Conservation (phyloP, 495 filamentous ascomycete species). For the Parachaetomium inaequale region DNA sequence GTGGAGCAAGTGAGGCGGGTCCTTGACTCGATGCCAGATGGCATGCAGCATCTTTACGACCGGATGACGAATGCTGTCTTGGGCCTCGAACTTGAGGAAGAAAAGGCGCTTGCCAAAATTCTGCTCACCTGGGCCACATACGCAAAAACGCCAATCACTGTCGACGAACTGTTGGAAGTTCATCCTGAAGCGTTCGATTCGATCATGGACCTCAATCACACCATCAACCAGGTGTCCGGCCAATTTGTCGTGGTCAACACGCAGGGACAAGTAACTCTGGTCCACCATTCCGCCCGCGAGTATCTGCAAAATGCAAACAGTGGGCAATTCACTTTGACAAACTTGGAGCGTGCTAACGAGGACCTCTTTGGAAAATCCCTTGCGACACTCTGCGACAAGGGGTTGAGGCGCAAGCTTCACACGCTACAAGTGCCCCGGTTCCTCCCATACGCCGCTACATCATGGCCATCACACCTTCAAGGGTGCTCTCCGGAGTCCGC, state of each 20-base stretch:
- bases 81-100: not conserved
- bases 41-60: conserved; percentile 12
- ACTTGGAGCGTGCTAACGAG: not conserved
- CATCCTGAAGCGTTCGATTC: not conserved
- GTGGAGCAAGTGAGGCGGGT: conserved; percentile 2
- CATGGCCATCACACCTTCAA: conserved; percentile 9
- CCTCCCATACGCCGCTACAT: conserved; percentile 14
- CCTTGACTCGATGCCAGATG: conserved; percentile 10
- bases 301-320: conserved; percentile 6
- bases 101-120: conserved; percentile 4
- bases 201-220: conserved; percentile 6
- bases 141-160: conserved; percentile 1
- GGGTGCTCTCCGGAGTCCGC: not conserved
- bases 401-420: conserved; percentile 10
- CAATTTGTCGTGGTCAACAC: conserved; percentile 16
- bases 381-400: conserved; percentile 3
- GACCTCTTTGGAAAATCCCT: conserved; percentile 1
- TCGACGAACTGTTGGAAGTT: conserved; percentile 10
- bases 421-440: not conserved
- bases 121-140: conserved; percentile 12
- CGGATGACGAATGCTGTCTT: conserved; percentile 10
- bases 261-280: conserved; percentile 2
- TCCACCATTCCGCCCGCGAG: conserved; percentile 14
- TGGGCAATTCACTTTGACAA: not conserved
- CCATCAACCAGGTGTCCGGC: conserved; percentile 11